Evolutionary conservation across 73 alveolate genomes (phyloP), one percentile per base, ranked within the genome.

Genomic region (Blepharisma stoltei): DNA sequence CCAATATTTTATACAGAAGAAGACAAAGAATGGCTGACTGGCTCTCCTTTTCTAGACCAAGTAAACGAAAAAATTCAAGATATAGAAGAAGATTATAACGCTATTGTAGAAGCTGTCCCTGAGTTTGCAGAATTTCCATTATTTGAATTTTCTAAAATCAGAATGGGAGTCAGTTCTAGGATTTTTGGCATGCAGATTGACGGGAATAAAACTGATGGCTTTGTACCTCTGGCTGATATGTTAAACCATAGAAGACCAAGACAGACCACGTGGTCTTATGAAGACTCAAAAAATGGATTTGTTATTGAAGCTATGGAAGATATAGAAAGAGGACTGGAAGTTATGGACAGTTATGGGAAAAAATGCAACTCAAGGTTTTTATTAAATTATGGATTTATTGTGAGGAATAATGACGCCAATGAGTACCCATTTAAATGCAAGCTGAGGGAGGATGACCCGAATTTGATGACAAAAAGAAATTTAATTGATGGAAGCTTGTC

Each of bases 221-320:
- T 95, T 70, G 99, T 92, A 6, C 98, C 99, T 6, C 84, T 92
- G 54, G 99, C 99, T 6, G 99, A 95, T 87, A 90, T 95, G 97
- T 94, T 95, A 54, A 95, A 95, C 85, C 99, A 95, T 76, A 87
- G 89, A 70, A 86, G 98, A 70, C 98, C 99, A 0, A 88, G 96
- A 77, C 92, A 92, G 78, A 95, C 99, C 0, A 84, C 96, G 6
- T 95, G 99, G 98, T 82, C 83, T 52, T 95, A 92, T 77, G 92
- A 89, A 67, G 96, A 95, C 70, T 93, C 86, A 6, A 82, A 75
- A 80, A 82, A 85, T 45, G 96, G 98, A 14, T 95, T 95, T 78
- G 86, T 94, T 5, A 92, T 95, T 54, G 97, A 95, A 71, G 97
- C 99, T 9, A 79, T 87, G 49, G 97, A 92, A 78, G 94, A 92